Conservation (phyloP, 192 early-diverging fungal species). For the Mortierella hygrophila region DNA sequence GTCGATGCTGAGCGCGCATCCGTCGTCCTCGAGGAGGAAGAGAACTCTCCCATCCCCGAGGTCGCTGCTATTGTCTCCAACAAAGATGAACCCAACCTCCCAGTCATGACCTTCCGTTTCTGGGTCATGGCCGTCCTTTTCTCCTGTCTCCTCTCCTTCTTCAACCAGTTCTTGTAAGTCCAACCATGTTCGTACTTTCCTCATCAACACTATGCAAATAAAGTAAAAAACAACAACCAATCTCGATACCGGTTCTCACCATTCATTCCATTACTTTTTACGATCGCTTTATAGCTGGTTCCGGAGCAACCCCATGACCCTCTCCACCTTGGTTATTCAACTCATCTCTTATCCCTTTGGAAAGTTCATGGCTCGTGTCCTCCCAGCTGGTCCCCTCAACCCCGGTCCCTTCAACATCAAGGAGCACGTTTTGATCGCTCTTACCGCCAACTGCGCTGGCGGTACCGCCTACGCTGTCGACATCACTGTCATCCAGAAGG, state of each 20-base stretch:
- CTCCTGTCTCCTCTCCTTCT: neutral
- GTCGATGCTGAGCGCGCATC: constrained; percentile 1
- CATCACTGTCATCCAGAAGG: constrained; percentile 68
- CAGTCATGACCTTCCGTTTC: constrained; percentile 58
- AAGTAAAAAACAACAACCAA: too few species aligned
- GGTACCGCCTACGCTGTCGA: constrained; percentile 70
- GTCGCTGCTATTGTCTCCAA: constrained; percentile 28
- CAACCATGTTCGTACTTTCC: neutral
- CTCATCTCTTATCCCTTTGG: constrained; percentile 52
- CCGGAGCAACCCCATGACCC: constrained; percentile 25
- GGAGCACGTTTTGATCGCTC: constrained; percentile 73
- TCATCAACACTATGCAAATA: neutral
- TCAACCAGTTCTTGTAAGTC: constrained; percentile 1
- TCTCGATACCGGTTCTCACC: neutral
- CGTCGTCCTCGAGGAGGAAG: constrained; percentile 14
- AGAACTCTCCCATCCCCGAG: constrained; percentile 22
- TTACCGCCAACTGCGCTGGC: constrained; percentile 65
- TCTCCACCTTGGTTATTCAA: constrained; percentile 46
- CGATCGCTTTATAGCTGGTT: constrained; percentile 20
- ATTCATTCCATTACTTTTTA: too few species aligned
- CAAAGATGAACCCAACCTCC: constrained; percentile 53
- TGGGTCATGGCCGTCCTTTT: constrained; percentile 46
- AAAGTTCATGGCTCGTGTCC: constrained; percentile 58
- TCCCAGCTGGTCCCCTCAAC: constrained; percentile 61
- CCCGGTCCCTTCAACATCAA: constrained; percentile 73